Conservation (phyloP, 2,329 filamentous ascomycete species). For the Sclerotinia trifoliorum region DNA sequence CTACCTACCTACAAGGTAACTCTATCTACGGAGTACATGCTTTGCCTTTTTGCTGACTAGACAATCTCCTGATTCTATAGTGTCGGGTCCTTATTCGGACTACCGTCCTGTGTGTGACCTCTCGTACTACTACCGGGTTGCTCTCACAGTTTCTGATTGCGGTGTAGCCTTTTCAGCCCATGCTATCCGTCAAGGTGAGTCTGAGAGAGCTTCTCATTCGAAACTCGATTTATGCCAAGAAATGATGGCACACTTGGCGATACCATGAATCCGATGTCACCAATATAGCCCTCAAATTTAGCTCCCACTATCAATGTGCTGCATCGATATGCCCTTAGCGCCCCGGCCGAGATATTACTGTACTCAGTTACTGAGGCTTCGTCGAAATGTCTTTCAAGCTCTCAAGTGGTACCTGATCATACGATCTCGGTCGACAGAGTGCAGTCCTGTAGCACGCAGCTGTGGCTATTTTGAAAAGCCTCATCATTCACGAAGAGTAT, state of each 20-base stretch:
- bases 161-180: not conserved
- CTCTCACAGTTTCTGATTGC: not conserved
- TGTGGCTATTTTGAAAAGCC: not conserved
- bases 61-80: not conserved
- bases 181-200: not conserved
- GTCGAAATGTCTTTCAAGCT: not conserved
- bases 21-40: not conserved
- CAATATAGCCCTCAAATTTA: not conserved
- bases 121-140: not conserved
- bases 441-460: not conserved
- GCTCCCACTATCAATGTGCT: not conserved
- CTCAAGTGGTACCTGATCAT: not conserved
- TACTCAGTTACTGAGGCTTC: not conserved
- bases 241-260: not conserved
- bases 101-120: not conserved
- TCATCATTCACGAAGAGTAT: constrained; percentile 67
- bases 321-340: not conserved
- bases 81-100: not conserved
- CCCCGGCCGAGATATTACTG: not conserved
- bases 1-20: not conserved
- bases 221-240: not conserved
- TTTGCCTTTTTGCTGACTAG: not conserved
- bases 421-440: not conserved
- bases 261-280: constrained; percentile 1
- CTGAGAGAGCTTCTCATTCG: not conserved